phyloP scores from a whole-genome alignment of 164 flowering plant species.

The Magnolia kwangsiensis region DNA sequence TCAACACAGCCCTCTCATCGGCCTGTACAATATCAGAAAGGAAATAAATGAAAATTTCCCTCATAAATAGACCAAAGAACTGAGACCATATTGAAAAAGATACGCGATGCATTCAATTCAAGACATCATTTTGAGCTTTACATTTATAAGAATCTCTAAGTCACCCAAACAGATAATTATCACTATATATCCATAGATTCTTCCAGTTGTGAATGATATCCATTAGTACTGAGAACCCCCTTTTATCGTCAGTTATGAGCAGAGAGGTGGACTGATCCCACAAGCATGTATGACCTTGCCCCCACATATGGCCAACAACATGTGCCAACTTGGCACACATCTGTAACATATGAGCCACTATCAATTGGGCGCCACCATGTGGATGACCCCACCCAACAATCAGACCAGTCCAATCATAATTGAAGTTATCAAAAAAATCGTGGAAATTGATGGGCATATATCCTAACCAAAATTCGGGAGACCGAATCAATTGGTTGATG shows the following conservation, averaged over 20 bases:
- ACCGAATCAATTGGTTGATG: no score
- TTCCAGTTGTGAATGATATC: not conserved
- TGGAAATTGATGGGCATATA: no score
- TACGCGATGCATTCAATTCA: not conserved
- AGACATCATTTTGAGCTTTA: not conserved
- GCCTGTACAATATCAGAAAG: constrained; percentile 31
- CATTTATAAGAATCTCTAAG: not conserved
- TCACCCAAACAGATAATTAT: not conserved
- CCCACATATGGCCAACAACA: no score
- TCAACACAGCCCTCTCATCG: constrained; percentile 71
- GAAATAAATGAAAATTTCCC: not conserved
- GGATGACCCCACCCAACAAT: no score
- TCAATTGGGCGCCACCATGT: no score
- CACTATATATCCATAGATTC: not conserved
- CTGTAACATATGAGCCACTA: no score
- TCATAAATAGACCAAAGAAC: not conserved
- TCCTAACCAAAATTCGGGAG: no score
- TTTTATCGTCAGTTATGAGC: not conserved
- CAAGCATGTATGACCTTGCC: no score
- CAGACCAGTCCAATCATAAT: no score
- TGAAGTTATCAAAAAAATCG: no score
- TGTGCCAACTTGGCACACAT: no score
- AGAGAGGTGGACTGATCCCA: not conserved
- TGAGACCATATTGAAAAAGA: not conserved
- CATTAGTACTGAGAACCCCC: not conserved